Evolutionary conservation across 305 asterid species (phyloP).

Genomic region (Plantago lanceolata): DNA sequence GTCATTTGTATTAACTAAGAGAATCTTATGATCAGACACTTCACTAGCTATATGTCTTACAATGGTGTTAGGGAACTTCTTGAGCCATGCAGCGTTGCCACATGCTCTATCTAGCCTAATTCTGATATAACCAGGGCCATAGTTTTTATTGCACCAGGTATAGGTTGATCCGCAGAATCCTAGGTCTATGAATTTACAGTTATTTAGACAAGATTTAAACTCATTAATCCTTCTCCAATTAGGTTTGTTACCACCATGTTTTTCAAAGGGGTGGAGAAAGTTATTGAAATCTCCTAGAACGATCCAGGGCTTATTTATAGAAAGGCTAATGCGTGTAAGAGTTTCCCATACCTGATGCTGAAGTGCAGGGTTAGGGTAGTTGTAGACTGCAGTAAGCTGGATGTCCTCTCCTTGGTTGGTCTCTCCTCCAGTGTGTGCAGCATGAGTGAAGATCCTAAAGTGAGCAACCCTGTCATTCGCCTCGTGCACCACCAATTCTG

Average conservation of each 20-base stretch:
- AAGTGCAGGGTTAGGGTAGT: not conserved
- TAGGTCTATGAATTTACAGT: not conserved
- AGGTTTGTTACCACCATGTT: not conserved
- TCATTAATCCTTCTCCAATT: not conserved
- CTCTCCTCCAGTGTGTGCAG: no score
- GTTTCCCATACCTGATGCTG: not conserved
- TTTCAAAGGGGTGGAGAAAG: not conserved
- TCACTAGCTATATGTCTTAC: not conserved
- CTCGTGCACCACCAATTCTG: no score
- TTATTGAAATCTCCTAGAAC: not conserved
- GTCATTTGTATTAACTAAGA: not conserved
- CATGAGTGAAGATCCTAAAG: no score
- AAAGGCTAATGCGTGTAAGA: not conserved
- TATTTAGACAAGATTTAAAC: not conserved
- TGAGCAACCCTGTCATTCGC: no score
- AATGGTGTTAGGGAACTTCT: not conserved
- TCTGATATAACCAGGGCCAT: not conserved
- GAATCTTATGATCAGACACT: not conserved
- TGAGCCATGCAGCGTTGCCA: not conserved
- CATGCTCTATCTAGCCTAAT: not conserved
- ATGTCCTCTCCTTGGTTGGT: no score
- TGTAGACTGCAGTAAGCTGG: not conserved
- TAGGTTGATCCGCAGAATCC: not conserved
- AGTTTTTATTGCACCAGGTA: not conserved
- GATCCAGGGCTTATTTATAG: not conserved